Base-by-base conservation (phyloP, 176 grass and related monocot species). In the Musa itinerans region DNA sequence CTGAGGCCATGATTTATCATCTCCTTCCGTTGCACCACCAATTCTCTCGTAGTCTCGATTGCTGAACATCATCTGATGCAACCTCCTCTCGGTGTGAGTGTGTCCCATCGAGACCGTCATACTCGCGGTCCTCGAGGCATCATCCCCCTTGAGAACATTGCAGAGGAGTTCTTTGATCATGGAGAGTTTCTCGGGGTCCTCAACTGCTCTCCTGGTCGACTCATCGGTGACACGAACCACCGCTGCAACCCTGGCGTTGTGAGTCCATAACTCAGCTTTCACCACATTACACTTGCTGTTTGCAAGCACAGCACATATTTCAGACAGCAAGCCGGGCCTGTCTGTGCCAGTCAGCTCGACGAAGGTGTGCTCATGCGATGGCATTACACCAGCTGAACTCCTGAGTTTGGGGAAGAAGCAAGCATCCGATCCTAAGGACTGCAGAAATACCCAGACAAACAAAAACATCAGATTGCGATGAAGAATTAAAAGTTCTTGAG, bases 61-160 rank as follows among this genome's bases (percentile, higher is more conserved):
- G 27, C 19, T 4, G 11, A 63, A 62, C 74, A 76, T 76, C 74
- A 76, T 76, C 10, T 76, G 56, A 24, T 76, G 74, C 56, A 76
- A 26, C 57, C 55, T 43, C 27, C 74, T 61, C 57, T 76, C 56
- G 0, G 57, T 62, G 29, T 76, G 74, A 34, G 74, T 76, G 10
- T 12, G 25, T 13, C 53, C 72, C 8, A 8, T 29, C 1, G 72
- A 56, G 13, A 74, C 22, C 19, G 10, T 50, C 55, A 50, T 76
- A 16, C 21, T 63, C 8, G 74, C 16, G 17, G 17, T 11, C 13
- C 55, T 21, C 3, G 25, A 48, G 2, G 16, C 29, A 9, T 20
- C 25, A 12, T 76, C 55, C 3, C 24, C 74, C 27, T 76, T 50
- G 56, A 76, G 74, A n/a, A 76, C 74, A 51, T 76, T 63, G 17